A percentile compares a stretch with the other conserved stretches of the same genome.
phyloP scores from a whole-genome alignment of 2,329 filamentous ascomycete genomes.

The Sporothrix inflata region DNA sequence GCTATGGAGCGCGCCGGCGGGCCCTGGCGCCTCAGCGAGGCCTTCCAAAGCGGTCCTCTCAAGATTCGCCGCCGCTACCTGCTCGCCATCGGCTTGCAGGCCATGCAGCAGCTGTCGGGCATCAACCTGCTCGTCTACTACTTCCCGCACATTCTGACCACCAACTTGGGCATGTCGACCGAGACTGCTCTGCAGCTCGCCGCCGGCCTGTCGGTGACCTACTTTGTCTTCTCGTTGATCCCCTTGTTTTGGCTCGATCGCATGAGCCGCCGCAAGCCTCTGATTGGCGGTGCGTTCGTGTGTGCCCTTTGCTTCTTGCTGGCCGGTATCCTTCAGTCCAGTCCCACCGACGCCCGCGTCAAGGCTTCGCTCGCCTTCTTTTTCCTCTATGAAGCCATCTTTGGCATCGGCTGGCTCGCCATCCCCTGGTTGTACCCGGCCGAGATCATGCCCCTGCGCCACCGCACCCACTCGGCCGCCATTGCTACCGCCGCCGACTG shows the following conservation, averaged over 20 bases:
- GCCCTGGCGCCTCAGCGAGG: not conserved
- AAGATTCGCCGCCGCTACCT: conserved; percentile 42
- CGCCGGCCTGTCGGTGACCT: conserved; percentile 21
- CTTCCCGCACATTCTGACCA: conserved; percentile 33
- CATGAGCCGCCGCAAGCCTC: conserved; percentile 35
- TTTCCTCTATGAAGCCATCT: conserved; percentile 58
- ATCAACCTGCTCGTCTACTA: conserved; percentile 35
- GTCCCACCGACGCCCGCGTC: conserved; percentile 39
- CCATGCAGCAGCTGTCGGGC: conserved; percentile 49
- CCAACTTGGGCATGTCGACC: conserved; percentile 31
- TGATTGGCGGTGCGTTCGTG: conserved; percentile 50
- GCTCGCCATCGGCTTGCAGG: conserved; percentile 33
- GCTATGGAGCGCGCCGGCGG: conserved; percentile 51
- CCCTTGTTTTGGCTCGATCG: conserved; percentile 35
- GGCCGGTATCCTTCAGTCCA: not conserved
- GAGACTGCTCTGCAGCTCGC: conserved; percentile 33
- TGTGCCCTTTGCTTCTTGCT: conserved; percentile 7
- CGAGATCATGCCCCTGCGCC: conserved; percentile 57
- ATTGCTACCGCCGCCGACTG: conserved; percentile 50
- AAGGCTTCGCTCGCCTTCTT: conserved; percentile 47
- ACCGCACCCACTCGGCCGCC: conserved; percentile 61
- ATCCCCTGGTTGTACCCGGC: conserved; percentile 64
- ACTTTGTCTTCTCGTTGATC: conserved; percentile 28
- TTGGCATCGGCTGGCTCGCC: conserved; percentile 56
- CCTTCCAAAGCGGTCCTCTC: not conserved